Evolutionary conservation across 2,329 filamentous ascomycete genomes (phyloP).

Genomic region (Arthrobotrys musiformis): DNA sequence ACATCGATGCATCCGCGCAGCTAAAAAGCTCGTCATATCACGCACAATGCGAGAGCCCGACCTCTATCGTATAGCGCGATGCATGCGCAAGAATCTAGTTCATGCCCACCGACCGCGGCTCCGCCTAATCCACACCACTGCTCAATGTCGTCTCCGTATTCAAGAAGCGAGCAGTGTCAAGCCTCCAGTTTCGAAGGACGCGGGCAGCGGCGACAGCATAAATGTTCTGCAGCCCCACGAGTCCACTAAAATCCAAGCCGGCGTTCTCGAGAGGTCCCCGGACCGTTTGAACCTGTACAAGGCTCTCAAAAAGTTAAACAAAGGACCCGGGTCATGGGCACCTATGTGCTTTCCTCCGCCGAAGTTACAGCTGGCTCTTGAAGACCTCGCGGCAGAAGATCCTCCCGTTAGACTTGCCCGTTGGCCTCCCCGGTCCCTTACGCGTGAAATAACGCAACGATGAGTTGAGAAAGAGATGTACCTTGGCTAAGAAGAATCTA

Average conservation of each 20-base stretch:
- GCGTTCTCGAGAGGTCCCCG: constrained; percentile 37
- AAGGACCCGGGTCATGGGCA: not conserved
- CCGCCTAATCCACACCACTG: not conserved
- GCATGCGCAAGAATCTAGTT: not conserved
- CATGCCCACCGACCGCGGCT: too few species aligned
- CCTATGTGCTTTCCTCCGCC: constrained; percentile 8
- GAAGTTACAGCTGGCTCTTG: constrained; percentile 10
- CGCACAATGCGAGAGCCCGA: constrained; percentile 1
- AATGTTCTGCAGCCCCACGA: too few species aligned
- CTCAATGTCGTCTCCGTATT: not conserved
- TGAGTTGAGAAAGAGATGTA: not conserved
- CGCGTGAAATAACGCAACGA: not conserved
- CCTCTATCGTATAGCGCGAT: not conserved
- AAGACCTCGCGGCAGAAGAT: constrained; percentile 32
- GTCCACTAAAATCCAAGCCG: constrained; percentile 30
- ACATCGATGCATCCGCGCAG: not conserved
- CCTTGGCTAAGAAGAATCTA: not conserved
- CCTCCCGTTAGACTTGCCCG: constrained; percentile 34
- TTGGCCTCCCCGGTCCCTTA: constrained; percentile 17
- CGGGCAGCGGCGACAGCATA: not conserved
- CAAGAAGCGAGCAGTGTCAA: not conserved
- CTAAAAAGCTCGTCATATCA: too few species aligned
- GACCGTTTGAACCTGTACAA: constrained; percentile 15
- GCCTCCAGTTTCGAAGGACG: not conserved
- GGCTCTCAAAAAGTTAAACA: not conserved